phyloP scores from a whole-genome alignment of 1,284 basidiomycete genomes.

The Apiotrichum mycotoxinovorans region DNA sequence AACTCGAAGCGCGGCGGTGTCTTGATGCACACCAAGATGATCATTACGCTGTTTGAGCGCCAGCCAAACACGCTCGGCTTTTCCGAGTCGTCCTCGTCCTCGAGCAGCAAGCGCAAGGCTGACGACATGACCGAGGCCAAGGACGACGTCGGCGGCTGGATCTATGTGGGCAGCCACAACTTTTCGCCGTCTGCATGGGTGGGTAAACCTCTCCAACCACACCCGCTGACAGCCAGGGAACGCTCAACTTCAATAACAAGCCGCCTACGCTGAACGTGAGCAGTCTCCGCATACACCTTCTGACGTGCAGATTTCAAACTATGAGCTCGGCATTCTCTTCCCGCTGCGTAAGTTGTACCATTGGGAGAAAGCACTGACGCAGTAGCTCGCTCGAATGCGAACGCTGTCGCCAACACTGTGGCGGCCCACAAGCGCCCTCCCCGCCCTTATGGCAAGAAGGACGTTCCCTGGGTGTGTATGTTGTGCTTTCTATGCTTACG shows the following conservation, averaged over 20 bases:
- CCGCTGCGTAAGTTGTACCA: slow-evolving; percentile 36
- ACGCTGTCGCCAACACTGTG: slow-evolving; percentile 31
- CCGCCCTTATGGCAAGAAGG: slow-evolving; percentile 30
- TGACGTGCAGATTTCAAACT: slow-evolving; percentile 32
- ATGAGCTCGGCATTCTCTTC: slow-evolving; percentile 49
- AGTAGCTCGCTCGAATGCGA: slow-evolving; percentile 29
- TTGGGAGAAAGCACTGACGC: background rate
- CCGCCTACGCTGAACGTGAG: slow-evolving; percentile 28
- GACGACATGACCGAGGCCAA: slow-evolving; percentile 21
- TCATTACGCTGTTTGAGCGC: slow-evolving; percentile 43
- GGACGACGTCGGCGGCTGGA: slow-evolving; percentile 40
- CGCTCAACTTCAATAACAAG: slow-evolving; percentile 35
- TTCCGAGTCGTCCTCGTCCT: slow-evolving; percentile 5
- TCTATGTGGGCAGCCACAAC: slow-evolving; percentile 48
- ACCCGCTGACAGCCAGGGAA: slow-evolving; percentile 28
- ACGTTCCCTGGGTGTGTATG: slow-evolving; percentile 43
- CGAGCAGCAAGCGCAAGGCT: slow-evolving; percentile 30
- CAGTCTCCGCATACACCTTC: background rate
- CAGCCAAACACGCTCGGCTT: slow-evolving; percentile 19
- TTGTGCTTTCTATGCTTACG: background rate
- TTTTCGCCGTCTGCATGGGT: slow-evolving; percentile 47
- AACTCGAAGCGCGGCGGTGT: slow-evolving; percentile 48
- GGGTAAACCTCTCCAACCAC: background rate
- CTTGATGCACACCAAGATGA: slow-evolving; percentile 50
- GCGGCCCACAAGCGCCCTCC: slow-evolving; percentile 44